These are phyloP conservation scores for Erigeron canadensis DNA, from an alignment of 129 eudicot genomes.

Conservation along the genomic window DNA sequence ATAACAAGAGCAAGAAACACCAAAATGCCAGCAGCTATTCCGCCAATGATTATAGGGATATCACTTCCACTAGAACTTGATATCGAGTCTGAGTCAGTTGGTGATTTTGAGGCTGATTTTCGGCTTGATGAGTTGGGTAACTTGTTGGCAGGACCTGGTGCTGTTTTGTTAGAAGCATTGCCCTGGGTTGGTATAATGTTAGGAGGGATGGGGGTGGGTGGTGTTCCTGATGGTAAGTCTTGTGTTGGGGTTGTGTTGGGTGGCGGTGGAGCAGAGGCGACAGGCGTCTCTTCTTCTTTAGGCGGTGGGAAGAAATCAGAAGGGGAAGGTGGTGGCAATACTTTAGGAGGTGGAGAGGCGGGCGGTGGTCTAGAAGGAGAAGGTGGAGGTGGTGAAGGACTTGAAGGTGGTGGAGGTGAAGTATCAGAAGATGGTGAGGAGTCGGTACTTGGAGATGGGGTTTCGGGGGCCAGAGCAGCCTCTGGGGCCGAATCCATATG, in stretches of 20 bases:
- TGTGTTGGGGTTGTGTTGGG: constrained; percentile 21
- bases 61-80: constrained; percentile 14
- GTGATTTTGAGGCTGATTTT: constrained; percentile 33
- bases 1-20: constrained; percentile 39
- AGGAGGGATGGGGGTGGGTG: constrained; percentile 14
- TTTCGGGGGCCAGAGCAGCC: constrained; percentile 40
- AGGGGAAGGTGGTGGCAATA: constrained; percentile 24
- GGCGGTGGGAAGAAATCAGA: constrained; percentile 7
- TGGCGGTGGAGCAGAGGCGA: constrained; percentile 24
- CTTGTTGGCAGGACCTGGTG: constrained; percentile 31
- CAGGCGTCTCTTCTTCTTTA: constrained; percentile 9
- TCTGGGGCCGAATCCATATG: constrained; percentile 48
- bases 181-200: constrained; percentile 28
- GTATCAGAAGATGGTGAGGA: constrained; percentile 29
- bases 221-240: not conserved
- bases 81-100: constrained; percentile 20
- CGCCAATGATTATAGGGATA: constrained; percentile 17
- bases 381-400: constrained; percentile 30
- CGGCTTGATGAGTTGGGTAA: constrained; percentile 28
- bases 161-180: constrained; percentile 26
- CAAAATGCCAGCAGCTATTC: too few relatives aligned
- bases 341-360: constrained; percentile 22
- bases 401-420: constrained; percentile 27
- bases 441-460: constrained; percentile 21
- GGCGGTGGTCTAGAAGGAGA: constrained; percentile 21